Conservation (phyloP, 2,329 filamentous ascomycete species). For the Microdochium trichocladiopsis region DNA sequence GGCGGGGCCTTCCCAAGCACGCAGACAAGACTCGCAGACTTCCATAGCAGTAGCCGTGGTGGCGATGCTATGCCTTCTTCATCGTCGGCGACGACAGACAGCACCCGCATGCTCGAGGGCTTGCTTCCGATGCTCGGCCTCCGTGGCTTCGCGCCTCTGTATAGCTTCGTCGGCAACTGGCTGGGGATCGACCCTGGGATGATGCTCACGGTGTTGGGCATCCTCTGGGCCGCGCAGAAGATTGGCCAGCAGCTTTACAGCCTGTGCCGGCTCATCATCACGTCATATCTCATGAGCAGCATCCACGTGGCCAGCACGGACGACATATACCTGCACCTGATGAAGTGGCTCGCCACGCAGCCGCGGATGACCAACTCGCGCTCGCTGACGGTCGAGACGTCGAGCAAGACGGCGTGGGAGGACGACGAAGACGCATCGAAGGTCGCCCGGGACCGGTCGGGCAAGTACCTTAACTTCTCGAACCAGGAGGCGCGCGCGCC, state of each 20-base stretch:
- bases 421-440: constrained; percentile 24
- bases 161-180: constrained; percentile 33
- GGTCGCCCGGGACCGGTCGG: constrained; percentile 18
- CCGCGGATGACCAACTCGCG: constrained; percentile 43
- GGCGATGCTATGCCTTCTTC: neutral
- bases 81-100: neutral
- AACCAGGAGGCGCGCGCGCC: constrained; percentile 46
- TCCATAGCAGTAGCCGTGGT: neutral
- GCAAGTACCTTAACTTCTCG: constrained; percentile 51
- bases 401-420: constrained; percentile 46
- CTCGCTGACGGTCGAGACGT: constrained; percentile 48
- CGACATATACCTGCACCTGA: constrained; percentile 50
- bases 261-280: constrained; percentile 27
- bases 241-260: constrained; percentile 26
- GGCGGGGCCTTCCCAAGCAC: neutral
- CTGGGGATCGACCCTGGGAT: constrained; percentile 42
- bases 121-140: constrained; percentile 38
- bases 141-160: constrained; percentile 33
- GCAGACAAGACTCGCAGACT: neutral
- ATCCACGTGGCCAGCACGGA: constrained; percentile 48
- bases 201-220: constrained; percentile 35
- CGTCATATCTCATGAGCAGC: constrained; percentile 40
- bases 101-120: constrained; percentile 21
- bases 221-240: constrained; percentile 39
- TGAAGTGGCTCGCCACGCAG: constrained; percentile 50